Base-by-base conservation (phyloP, 75 land plant genomes). In the Pinus taeda region DNA sequence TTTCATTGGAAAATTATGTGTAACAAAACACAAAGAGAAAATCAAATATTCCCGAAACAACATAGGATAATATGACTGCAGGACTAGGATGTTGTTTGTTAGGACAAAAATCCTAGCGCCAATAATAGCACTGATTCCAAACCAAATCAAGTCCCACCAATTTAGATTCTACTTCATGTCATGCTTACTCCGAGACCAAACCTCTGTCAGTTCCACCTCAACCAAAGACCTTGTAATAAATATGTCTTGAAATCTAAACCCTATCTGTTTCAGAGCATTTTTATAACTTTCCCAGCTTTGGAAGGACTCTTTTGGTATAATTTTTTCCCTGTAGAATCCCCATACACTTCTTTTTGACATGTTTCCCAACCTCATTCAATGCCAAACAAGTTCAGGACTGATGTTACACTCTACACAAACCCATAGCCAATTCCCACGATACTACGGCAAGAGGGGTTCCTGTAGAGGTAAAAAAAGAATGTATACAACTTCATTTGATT, bases 71-170 rank as follows among this genome's bases (percentile, higher is more conserved):
- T 6, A 90, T 67, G 36, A 90, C 83, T 24, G 97, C 92, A 6
- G 93, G 95, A 21, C 95, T 93, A 14, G 93, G 82, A 6, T 29
- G 57, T 1, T 77, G 20, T 2, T 71, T 57, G 98, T 93, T 77
- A 95, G 86, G 21, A 95, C 98, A 67, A 95, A 95, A 15, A 95
- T 86, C 0, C 98, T 95, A 17, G 98, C 83, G 11, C 95, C 98
- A 39, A 95, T 83, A 59, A 93, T 92, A 20, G 93, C 92, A 0
- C 98, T 95, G 4, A 95, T 75, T 1, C 89, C 90, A 69, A 92
- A 86, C 95, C 95, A 95, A 45, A 88, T 85, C 39, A 95, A 76
- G 77, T 95, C 98, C 93, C 92, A 93, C 98, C 98, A 95, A 0
- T 82, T 77, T 22, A 93, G 88, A 3, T 62, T 85, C 77, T 81